Conservation (phyloP, 345 rosid genomes). For the Viola odorata region DNA sequence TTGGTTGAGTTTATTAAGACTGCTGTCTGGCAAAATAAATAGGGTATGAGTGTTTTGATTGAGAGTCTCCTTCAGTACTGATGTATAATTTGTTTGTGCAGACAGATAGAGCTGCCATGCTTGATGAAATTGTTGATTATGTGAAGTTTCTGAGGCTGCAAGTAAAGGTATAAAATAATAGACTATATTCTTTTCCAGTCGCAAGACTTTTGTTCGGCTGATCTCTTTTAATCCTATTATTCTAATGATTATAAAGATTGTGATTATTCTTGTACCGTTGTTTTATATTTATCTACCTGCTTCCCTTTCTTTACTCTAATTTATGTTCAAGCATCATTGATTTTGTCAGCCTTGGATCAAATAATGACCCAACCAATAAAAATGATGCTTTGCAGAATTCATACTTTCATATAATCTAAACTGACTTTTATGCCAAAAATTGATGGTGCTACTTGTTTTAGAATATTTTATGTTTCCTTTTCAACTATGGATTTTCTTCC, state of each 20-base stretch:
- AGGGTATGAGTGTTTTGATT: too few species aligned
- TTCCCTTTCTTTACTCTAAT: neutral
- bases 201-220: neutral
- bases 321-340: neutral
- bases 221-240: neutral
- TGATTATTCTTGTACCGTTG: neutral
- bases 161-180: conserved; percentile 62
- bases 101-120: conserved; percentile 98
- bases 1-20: too few species aligned
- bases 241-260: neutral
- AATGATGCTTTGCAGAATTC: conserved; percentile 1
- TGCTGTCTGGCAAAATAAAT: too few species aligned
- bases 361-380: conserved; percentile 2
- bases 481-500: neutral
- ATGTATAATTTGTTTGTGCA: conserved; percentile 28
- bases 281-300: neutral
- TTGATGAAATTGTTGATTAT: conserved; percentile 98
- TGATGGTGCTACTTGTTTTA: conserved; percentile 1
- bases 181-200: neutral
- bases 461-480: conserved; percentile 6
- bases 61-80: neutral
- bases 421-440: conserved; percentile 7
- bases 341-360: conserved; percentile 3
- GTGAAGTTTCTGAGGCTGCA: conserved; percentile 98
- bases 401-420: conserved; percentile 3